Percentiles rank a stretch among this genome's conserved stretches.
Conservation (phyloP, 2,329 filamentous ascomycete species). For the Venturia aucupariae region DNA sequence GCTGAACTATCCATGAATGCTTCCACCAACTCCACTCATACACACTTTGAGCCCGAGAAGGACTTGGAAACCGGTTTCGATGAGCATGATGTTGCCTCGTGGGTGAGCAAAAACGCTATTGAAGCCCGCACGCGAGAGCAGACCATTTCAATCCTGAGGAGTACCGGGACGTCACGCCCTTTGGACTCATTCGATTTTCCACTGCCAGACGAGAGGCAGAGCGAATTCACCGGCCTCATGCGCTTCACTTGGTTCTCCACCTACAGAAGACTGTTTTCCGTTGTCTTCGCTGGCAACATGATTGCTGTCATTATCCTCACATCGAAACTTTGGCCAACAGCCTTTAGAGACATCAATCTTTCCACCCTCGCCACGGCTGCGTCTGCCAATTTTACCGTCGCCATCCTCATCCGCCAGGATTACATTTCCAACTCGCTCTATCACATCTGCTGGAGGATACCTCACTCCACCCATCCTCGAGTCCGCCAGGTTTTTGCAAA, state of each 20-base stretch:
- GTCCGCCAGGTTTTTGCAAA: slow-evolving; percentile 30
- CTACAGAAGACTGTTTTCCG: slow-evolving; percentile 24
- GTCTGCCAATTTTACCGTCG: slow-evolving; percentile 26
- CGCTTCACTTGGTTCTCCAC: slow-evolving; percentile 18
- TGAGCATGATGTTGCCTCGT: not conserved
- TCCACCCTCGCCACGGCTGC: slow-evolving; percentile 25
- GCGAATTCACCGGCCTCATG: slow-evolving; percentile 10
- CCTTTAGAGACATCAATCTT: slow-evolving; percentile 18
- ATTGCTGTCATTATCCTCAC: slow-evolving; percentile 19
- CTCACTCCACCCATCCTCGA: slow-evolving; percentile 25
- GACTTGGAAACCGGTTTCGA: not conserved
- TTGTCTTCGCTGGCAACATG: slow-evolving; percentile 23
- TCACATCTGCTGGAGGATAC: slow-evolving; percentile 24
- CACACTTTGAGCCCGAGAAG: not conserved
- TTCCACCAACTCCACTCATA: not conserved
- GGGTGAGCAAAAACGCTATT: not conserved
- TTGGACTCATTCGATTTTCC: slow-evolving; percentile 7
- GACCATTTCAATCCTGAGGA: not conserved
- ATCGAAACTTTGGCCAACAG: slow-evolving; percentile 6
- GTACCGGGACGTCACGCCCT: not conserved
- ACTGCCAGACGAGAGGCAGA: slow-evolving; percentile 10
- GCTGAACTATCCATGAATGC: not conserved
- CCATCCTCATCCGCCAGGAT: slow-evolving; percentile 31
- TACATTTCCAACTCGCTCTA: slow-evolving; percentile 33
- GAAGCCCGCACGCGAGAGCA: not conserved